Base-by-base conservation (phyloP, 2,329 filamentous ascomycete species). In the Teratosphaeria epicoccoides region DNA sequence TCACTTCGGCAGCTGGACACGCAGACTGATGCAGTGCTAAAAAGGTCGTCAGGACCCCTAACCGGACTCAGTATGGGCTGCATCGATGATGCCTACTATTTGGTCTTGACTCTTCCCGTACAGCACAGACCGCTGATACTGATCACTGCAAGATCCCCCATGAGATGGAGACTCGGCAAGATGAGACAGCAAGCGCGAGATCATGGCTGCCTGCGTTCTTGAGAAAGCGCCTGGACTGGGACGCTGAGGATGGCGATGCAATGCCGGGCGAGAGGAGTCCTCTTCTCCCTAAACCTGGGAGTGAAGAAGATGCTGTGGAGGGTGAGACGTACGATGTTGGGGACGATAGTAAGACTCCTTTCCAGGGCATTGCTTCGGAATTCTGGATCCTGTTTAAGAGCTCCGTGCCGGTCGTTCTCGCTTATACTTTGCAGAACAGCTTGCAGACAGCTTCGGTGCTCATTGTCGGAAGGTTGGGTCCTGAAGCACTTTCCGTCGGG, bases 341-440 rank as follows among this genome's bases (percentile, higher is more conserved):
- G 28, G 66, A 68, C 46, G 68, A 63, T 9, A 55, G 63, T 12
- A 55, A 55, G 7, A 64, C 69, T 2, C 64, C 60, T 20, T 65
- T 62, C 17, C 66, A 68, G 48, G 67, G 72, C 23, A 60, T 79
- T 12, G 58, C 75, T 3, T 62, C 69, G 23, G 87, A 93, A 66
- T 82, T 87, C 58, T 78, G 79, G 72, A 70, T 87, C 6, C 71
- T 93, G 1, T 69, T 86, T 33, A 83, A 79, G 59, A 80, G 81
- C 23, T 87, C 87, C 0, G 67, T 88, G 0, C 87, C 88, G 0
- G 85, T 94, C 2, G 89, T 94, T 54, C 65, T 95, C 33, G 88
- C 88, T 53, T 95, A 95, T 68, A 84, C 84, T 7, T 75, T 95
- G 4, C 88, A 95, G 55, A 94, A 91, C 66, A 89, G 85, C 4